Evolutionary conservation across 2,329 filamentous ascomycete species (phyloP).

Genomic region (Trichoderma endophyticum): DNA sequence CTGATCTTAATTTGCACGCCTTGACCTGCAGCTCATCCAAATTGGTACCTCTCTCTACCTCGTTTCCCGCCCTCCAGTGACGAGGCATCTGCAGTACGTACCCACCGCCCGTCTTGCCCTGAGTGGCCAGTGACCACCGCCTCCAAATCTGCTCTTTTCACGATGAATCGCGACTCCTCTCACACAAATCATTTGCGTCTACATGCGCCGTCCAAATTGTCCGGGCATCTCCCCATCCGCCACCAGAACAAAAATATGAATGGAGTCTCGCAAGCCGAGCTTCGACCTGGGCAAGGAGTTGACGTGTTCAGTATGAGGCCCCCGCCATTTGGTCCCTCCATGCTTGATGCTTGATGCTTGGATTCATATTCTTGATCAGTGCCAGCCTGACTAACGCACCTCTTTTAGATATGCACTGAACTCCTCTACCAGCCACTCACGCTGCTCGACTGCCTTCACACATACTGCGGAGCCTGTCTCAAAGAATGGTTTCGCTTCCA

Average conservation of each 20-base stretch:
- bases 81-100: neutral
- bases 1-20: neutral
- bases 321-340: neutral
- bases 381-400: neutral
- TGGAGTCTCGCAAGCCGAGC: slow-evolving; percentile 50
- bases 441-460: slow-evolving; percentile 89
- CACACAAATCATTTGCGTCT: neutral
- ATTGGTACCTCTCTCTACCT: neutral
- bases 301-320: slow-evolving; percentile 76
- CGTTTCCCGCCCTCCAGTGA: neutral
- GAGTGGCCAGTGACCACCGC: neutral
- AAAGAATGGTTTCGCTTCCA: slow-evolving; percentile 95
- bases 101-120: neutral
- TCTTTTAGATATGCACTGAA: slow-evolving; percentile 85
- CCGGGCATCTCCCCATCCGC: neutral
- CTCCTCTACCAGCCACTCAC: slow-evolving; percentile 88
- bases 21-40: neutral
- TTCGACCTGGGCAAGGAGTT: slow-evolving; percentile 88
- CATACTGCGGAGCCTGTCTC: slow-evolving; percentile 90
- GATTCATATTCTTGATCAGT: neutral
- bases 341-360: neutral
- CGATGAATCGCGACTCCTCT: neutral
- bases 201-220: neutral
- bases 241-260: slow-evolving; percentile 34
- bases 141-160: neutral